Percentiles rank a stretch among this genome's conserved stretches.
Conservation (phyloP, 768 basidiomycete species). For the Tricholoma sp. region DNA sequence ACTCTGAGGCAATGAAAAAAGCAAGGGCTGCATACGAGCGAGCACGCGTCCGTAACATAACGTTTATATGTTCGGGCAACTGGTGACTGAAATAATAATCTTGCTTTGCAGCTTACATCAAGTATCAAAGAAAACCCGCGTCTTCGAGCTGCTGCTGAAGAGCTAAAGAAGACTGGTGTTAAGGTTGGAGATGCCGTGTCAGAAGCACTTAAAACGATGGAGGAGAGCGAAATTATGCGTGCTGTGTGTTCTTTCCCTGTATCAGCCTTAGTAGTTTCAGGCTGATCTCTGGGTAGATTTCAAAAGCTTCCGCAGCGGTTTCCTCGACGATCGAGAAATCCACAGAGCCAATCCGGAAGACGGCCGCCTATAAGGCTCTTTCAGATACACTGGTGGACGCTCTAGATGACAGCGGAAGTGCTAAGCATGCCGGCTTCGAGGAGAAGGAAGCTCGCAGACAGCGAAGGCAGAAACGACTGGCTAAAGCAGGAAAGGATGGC, state of each 20-base stretch:
- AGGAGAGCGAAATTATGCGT: conserved; percentile 90
- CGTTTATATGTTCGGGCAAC: conserved; percentile 3
- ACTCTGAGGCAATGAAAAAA: conserved; percentile 92
- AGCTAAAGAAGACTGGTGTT: conserved; percentile 83
- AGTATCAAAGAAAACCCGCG: conserved; percentile 96
- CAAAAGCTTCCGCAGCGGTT: conserved; percentile 79
- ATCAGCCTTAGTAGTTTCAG: background rate
- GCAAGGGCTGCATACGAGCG: conserved; percentile 91
- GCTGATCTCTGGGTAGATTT: conserved; percentile 48
- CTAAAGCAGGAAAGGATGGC: conserved; percentile 73
- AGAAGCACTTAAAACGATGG: conserved; percentile 89
- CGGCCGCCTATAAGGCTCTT: conserved; percentile 88
- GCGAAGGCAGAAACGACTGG: conserved; percentile 74
- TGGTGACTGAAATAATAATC: conserved; percentile 2
- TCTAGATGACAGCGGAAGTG: conserved; percentile 88
- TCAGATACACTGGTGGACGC: conserved; percentile 89
- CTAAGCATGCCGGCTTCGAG: conserved; percentile 94
- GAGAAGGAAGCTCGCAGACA: conserved; percentile 87
- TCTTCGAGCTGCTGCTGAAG: conserved; percentile 88
- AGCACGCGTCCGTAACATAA: conserved; percentile 66
- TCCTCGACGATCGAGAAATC: conserved; percentile 82
- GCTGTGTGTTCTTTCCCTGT: conserved; percentile 42
- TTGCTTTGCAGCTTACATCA: conserved; percentile 62
- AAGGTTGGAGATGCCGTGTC: conserved; percentile 92
- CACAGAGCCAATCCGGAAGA: conserved; percentile 96